Evolutionary conservation across 768 basidiomycete genomes (phyloP).

Genomic region (Neoboletus brunneissimus): DNA sequence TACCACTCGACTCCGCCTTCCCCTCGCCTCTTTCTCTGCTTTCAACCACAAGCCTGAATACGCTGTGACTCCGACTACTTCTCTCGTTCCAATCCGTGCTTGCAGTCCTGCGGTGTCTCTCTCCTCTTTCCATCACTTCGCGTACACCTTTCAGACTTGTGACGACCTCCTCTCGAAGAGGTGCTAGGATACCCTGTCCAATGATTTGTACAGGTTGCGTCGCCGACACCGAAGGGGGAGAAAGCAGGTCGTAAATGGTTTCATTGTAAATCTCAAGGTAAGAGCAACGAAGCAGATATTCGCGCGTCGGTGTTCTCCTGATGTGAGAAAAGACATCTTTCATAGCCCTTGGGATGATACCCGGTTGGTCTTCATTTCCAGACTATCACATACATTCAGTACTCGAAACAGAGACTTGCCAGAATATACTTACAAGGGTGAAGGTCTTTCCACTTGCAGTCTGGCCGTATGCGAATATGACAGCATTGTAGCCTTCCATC

Average conservation of each 20-base stretch:
- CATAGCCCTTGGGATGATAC: slow-evolving; percentile 92
- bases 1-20: slow-evolving; percentile 35
- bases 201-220: slow-evolving; percentile 70
- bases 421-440: slow-evolving; percentile 44
- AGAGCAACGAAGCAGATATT: slow-evolving; percentile 92
- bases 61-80: slow-evolving; percentile 91
- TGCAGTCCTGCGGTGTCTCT: slow-evolving; percentile 84
- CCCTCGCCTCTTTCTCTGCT: slow-evolving; percentile 70
- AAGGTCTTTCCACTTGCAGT: slow-evolving; percentile 80
- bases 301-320: slow-evolving; percentile 68
- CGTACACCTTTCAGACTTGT: slow-evolving; percentile 83
- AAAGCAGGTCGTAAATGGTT: slow-evolving; percentile 79
- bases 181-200: slow-evolving; percentile 66
- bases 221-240: slow-evolving; percentile 55
- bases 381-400: slow-evolving; percentile 36
- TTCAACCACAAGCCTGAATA: slow-evolving; percentile 91
- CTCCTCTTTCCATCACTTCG: slow-evolving; percentile 82
- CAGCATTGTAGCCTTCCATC: slow-evolving; percentile 96
- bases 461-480: slow-evolving; percentile 93
- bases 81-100: slow-evolving; percentile 99
- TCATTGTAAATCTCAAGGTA: slow-evolving; percentile 99
- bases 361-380: slow-evolving; percentile 82
- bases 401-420: slow-evolving; percentile 34
- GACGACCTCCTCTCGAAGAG: slow-evolving; percentile 90
- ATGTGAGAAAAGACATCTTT: slow-evolving; percentile 88